A percentile compares a stretch with the other conserved stretches of the same genome.
Evolutionary conservation across 768 basidiomycete genomes (phyloP).

Genomic region (Boletus rex-veris): DNA sequence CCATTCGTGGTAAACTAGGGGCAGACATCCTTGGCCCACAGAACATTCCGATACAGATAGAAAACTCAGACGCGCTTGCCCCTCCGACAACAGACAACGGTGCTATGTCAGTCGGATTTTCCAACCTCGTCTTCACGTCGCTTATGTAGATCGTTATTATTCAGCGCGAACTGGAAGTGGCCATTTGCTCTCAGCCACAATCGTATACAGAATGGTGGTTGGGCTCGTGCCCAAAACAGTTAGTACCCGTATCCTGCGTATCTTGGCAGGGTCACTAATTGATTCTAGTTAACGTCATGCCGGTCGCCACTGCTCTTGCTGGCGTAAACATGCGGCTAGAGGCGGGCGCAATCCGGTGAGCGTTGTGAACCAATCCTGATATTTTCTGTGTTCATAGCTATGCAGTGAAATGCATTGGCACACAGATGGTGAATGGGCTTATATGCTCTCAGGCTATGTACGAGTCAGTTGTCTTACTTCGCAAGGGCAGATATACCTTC

Average conservation of each 20-base stretch:
- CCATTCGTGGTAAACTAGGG: conserved; percentile 45
- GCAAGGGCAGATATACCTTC: conserved; percentile 50
- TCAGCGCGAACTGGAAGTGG: conserved; percentile 55
- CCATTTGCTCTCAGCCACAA: conserved; percentile 60
- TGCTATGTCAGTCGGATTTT: conserved; percentile 33
- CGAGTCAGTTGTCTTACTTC: conserved; percentile 51
- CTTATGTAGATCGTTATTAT: background rate
- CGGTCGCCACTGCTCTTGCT: conserved; percentile 38
- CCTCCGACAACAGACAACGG: conserved; percentile 65
- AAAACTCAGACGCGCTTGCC: conserved; percentile 56
- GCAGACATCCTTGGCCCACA: conserved; percentile 52
- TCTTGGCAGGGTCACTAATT: background rate
- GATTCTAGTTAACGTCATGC: conserved; percentile 35
- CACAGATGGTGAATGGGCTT: conserved; percentile 47
- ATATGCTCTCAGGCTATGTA: conserved; percentile 46
- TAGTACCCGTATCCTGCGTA: conserved; percentile 3
- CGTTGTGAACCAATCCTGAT: background rate
- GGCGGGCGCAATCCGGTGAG: conserved; percentile 40
- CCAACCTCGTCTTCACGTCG: background rate
- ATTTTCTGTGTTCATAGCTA: conserved; percentile 4
- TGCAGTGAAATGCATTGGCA: conserved; percentile 46
- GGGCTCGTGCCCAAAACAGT: conserved; percentile 64
- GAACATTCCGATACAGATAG: conserved; percentile 49
- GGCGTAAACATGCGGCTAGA: conserved; percentile 44
- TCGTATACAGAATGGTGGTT: conserved; percentile 59